Evolutionary conservation across 2,329 filamentous ascomycete species (phyloP).

Genomic region (Penicillium sp.): DNA sequence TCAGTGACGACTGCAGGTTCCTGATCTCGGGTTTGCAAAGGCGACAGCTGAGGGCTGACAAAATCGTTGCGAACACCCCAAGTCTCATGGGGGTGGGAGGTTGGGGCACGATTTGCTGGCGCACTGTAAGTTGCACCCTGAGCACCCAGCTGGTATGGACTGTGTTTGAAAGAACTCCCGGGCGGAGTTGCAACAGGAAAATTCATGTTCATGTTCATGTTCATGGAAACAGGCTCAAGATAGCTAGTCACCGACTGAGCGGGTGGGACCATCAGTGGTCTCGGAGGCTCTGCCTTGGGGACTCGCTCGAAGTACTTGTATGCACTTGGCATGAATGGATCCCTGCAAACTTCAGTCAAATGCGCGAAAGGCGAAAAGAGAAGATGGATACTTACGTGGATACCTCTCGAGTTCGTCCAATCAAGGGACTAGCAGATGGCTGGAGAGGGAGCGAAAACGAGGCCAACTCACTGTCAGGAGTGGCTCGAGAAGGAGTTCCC

Average conservation of each 20-base stretch:
- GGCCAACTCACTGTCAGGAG: not conserved
- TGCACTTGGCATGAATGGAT: not conserved
- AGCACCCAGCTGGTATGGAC: not conserved
- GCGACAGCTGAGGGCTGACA: not conserved
- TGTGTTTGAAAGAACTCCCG: not conserved
- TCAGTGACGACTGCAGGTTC: not conserved
- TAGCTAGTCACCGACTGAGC: not conserved
- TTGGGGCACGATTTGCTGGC: not conserved
- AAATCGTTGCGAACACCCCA: not conserved
- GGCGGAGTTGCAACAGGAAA: not conserved
- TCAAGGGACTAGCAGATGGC: not conserved
- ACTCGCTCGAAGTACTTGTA: no score
- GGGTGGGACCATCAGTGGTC: no score
- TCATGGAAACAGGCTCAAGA: not conserved
- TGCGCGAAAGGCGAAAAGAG: not conserved
- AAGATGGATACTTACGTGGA: not conserved
- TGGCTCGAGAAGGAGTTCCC: not conserved
- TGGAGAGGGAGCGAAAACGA: not conserved
- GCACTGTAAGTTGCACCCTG: not conserved
- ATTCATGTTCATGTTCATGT: not conserved
- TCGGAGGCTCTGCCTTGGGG: no score
- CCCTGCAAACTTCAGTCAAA: not conserved
- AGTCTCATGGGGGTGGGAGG: not conserved
- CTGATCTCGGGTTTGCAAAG: not conserved
- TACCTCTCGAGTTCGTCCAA: not conserved